Base-by-base conservation (phyloP, 768 basidiomycete genomes). In the Suillus sp. region DNA sequence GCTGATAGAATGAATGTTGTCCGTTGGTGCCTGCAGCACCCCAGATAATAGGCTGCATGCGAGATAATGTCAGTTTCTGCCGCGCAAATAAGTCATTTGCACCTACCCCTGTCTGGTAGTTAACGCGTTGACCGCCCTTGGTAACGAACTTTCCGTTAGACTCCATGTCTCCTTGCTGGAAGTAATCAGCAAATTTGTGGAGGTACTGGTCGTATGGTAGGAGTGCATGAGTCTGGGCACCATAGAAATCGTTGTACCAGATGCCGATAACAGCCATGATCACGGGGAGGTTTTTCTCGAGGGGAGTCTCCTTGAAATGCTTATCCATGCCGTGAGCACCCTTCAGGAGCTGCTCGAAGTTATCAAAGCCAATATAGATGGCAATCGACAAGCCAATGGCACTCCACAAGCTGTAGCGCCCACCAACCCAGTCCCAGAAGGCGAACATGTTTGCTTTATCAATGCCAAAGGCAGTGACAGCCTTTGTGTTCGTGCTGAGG, bases 361-460 rank as follows among this genome's bases (percentile, higher is more conserved):
- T 92, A 42, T 97, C 92, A 74, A 87, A 97, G 3, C 97, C 97
- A 70, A 99, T 92, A 53, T 88, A 90, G 58, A 99, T 81, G 43
- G 93, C 92, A 77, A 99, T 99, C 51, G 93, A 92, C 64, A 99
- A 83, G 64, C 97, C 97, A 69, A 99, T 98, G 35, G 97, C 96
- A 65, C 93, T 95, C 96, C 97, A 99, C 67, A 99, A 83, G 70
- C 92, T 95, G 85, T 99, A 99, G 66, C 96, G 87, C 32, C 97
- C 97, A 66, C 97, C 97, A 66, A 99, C 97, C 97, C 97, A 99
- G 78, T 99, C 97, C 96, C 96, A 99, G 87, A 99, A 99, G 74
- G 91, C 89, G 87, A 99, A 99, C 96, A 99, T 99, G 81, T 98
- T 98, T 68, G 84, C 84, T 64, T 88, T 76, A 53, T 90, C 82